phyloP scores from a whole-genome alignment of 441 rosid species.

The Arabidopsis lyrata region DNA sequence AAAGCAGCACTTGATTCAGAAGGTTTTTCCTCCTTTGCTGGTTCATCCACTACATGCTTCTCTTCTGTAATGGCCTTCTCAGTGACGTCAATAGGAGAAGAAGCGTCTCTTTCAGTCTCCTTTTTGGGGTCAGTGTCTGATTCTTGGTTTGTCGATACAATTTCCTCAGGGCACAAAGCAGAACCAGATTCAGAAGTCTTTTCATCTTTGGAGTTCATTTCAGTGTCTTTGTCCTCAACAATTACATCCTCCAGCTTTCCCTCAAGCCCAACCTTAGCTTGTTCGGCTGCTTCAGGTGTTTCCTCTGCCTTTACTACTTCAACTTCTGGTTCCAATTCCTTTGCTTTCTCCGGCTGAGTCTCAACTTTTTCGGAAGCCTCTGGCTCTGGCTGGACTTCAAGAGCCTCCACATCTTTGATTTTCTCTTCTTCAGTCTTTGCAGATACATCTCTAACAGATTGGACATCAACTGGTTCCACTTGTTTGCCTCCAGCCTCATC shows the following conservation, averaged over 20 bases:
- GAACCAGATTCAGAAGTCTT: slow-evolving; percentile 10
- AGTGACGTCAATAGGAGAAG: slow-evolving; percentile 22
- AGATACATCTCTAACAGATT: slow-evolving; percentile 30
- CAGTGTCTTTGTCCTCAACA: slow-evolving; percentile 31
- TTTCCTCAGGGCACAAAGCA: slow-evolving; percentile 16
- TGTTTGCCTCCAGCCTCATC: slow-evolving; percentile 34
- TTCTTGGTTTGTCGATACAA: slow-evolving; percentile 14
- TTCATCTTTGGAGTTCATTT: slow-evolving; percentile 38
- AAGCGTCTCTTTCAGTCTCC: slow-evolving; percentile 30
- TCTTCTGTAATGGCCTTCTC: slow-evolving; percentile 41
- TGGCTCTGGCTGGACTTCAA: slow-evolving; percentile 36
- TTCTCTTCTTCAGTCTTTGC: slow-evolving; percentile 33
- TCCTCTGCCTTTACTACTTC: slow-evolving; percentile 34
- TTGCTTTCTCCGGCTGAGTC: slow-evolving; percentile 32
- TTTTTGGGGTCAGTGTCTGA: slow-evolving; percentile 6
- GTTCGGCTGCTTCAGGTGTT: slow-evolving; percentile 29
- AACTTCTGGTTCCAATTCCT: slow-evolving; percentile 34
- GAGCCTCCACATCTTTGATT: slow-evolving; percentile 33
- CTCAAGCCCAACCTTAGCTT: slow-evolving; percentile 35
- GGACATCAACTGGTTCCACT: slow-evolving; percentile 41
- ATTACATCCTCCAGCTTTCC: slow-evolving; percentile 29
- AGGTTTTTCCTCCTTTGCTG: slow-evolving; percentile 29
- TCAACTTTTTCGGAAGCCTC: slow-evolving; percentile 38
- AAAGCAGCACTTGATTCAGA: slow-evolving; percentile 21
- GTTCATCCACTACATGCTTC: slow-evolving; percentile 31